These are phyloP conservation scores for Platanus orientalis DNA, from an alignment of 164 flowering plant genomes.

Conservation along the genomic window DNA sequence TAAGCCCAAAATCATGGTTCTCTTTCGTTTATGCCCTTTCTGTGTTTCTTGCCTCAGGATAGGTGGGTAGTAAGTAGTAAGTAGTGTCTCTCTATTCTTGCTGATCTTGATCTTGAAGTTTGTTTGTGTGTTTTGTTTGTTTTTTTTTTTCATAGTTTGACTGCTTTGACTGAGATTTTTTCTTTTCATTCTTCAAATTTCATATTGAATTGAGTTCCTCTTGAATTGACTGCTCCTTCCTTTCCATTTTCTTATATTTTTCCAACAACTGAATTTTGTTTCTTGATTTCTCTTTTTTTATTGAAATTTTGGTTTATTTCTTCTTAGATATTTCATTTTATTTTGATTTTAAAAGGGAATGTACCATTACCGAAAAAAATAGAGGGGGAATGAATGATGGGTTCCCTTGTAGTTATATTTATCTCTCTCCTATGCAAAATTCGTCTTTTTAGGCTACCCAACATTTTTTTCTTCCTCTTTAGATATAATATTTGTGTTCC, in stretches of 20 bases:
- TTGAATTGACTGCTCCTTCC: slow-evolving; percentile 46
- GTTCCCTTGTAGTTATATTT: slow-evolving; percentile 37
- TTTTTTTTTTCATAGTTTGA: slow-evolving; percentile 28
- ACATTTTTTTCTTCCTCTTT: too few relatives aligned
- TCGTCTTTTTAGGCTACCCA: slow-evolving; percentile 49
- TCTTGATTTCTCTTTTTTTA: slow-evolving; percentile 25
- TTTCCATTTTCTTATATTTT: slow-evolving; percentile 44
- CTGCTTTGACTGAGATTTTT: slow-evolving; percentile 32
- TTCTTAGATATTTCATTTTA: slow-evolving; percentile 31
- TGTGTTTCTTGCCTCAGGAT: slow-evolving; percentile 1
- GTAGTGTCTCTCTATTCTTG: not conserved
- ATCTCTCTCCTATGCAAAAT: slow-evolving; percentile 30
- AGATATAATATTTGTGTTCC: slow-evolving; percentile 1
- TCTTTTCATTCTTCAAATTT: slow-evolving; percentile 5
- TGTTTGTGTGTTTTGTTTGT: not conserved
- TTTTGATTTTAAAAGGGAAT: slow-evolving; percentile 24
- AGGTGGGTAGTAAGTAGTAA: not conserved
- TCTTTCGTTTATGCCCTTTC: slow-evolving; percentile 5
- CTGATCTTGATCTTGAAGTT: not conserved
- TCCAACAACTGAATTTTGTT: slow-evolving; percentile 74
- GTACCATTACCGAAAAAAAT: too few relatives aligned
- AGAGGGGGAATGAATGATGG: slow-evolving; percentile 54
- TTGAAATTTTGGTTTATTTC: slow-evolving; percentile 41
- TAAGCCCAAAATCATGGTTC: slow-evolving; percentile 17
- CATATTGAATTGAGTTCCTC: slow-evolving; percentile 15